Conservation (phyloP, 2,329 filamentous ascomycete genomes). For the Botrytis aclada region DNA sequence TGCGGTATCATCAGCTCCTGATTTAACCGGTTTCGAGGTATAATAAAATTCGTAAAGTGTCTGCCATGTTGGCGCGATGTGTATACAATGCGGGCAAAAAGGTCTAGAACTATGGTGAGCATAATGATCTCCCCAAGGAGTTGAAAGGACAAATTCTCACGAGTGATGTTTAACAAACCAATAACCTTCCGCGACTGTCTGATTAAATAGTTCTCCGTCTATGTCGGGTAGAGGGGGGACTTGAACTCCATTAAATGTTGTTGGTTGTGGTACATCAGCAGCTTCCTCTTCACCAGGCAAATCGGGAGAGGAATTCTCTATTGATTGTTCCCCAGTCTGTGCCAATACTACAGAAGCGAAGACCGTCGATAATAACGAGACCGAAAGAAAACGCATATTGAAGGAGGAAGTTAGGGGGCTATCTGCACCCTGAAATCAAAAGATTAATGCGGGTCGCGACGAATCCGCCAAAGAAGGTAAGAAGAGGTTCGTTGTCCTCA, state of each 20-base stretch:
- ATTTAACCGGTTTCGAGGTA: conserved; percentile 68
- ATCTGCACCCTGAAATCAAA: conserved; percentile 27
- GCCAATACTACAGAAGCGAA: conserved; percentile 30
- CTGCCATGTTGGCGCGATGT: conserved; percentile 80
- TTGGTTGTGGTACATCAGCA: conserved; percentile 37
- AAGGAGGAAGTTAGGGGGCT: conserved; percentile 20
- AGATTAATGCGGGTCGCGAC: conserved; percentile 24
- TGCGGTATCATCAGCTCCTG: conserved; percentile 39
- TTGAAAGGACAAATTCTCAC: conserved; percentile 25
- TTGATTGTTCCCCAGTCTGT: conserved; percentile 21
- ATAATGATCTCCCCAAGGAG: not conserved
- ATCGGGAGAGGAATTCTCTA: conserved; percentile 19
- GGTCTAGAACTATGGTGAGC: conserved; percentile 28
- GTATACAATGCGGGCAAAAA: conserved; percentile 36
- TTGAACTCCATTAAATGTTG: conserved; percentile 49
- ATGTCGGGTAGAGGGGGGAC: conserved; percentile 50
- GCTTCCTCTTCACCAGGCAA: conserved; percentile 29
- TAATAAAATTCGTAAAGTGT: conserved; percentile 88
- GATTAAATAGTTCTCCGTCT: conserved; percentile 44
- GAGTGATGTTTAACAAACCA: conserved; percentile 40
- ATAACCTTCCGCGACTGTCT: conserved; percentile 34
- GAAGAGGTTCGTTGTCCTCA: not conserved
- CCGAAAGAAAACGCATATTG: conserved; percentile 36
- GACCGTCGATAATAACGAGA: conserved; percentile 31
- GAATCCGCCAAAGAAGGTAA: conserved; percentile 27